A percentile compares a stretch with the other conserved stretches of the same genome.
Conservation (phyloP, 2,329 filamentous ascomycete genomes). For the Tolypocladium cylindrosporum region DNA sequence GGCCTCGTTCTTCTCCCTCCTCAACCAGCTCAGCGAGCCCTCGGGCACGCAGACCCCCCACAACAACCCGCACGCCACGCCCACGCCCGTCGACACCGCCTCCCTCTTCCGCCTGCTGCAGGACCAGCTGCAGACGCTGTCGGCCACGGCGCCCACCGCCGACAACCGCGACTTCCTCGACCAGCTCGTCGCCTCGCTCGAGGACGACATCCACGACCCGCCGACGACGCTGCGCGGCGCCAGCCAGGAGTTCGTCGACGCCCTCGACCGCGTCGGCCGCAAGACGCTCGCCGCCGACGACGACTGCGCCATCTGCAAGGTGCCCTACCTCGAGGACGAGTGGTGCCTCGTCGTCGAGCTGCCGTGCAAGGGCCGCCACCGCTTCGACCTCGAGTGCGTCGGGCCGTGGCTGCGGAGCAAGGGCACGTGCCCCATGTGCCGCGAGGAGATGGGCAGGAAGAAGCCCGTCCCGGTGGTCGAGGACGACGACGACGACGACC, state of each 20-base stretch:
- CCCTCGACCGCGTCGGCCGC: conserved; percentile 46
- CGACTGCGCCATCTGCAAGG: conserved; percentile 53
- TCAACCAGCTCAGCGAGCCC: conserved; percentile 38
- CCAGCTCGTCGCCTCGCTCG: conserved; percentile 35
- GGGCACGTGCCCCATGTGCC: conserved; percentile 54
- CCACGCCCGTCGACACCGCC: conserved; percentile 48
- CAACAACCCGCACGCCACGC: conserved; percentile 46
- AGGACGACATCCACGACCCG: conserved; percentile 40
- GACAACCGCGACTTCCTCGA: conserved; percentile 41
- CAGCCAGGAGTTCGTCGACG: conserved; percentile 48
- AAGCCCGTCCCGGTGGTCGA: conserved; percentile 32
- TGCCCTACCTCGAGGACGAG: conserved; percentile 49
- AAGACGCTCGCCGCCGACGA: conserved; percentile 40
- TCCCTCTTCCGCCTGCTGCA: conserved; percentile 48
- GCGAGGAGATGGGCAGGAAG: conserved; percentile 50
- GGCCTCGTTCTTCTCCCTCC: conserved; percentile 50
- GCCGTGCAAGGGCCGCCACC: conserved; percentile 48
- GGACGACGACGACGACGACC: conserved; percentile 40
- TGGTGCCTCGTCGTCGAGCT: conserved; percentile 55
- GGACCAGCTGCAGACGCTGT: conserved; percentile 46
- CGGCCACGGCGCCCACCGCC: conserved; percentile 34
- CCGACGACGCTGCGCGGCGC: conserved; percentile 44
- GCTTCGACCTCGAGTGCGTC: conserved; percentile 58
- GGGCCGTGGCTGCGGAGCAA: conserved; percentile 55
- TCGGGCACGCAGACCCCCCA: conserved; percentile 23